Base-by-base conservation (phyloP, 352 stramenopile species). In the Saprolegnia parasitica region DNA sequence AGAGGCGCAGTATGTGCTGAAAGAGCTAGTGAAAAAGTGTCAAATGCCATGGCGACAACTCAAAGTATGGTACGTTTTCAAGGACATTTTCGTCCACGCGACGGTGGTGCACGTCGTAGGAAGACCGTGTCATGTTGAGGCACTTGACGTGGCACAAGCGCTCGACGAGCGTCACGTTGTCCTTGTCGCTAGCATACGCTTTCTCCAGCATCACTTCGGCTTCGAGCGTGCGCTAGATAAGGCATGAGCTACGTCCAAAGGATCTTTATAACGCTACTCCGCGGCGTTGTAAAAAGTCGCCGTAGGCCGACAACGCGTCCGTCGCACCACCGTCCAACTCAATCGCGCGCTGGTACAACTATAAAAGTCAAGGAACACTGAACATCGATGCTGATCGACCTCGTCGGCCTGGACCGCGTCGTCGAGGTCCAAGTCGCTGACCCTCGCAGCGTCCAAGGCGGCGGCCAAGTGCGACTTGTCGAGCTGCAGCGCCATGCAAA, bases 51-150 rank as follows among this genome's bases (percentile, higher is more conserved):
- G 29, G 29, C 29, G 29, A 35, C 29, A 5, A 5, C 29, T 6
- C 29, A 35, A 2, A 6, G 29, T 35, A 5, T 35, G 35, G 56
- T 35, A 65, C 57, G 26, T 8, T 32, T 52, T 67, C 58, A 10
- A 67, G 35, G 11, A 55, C 35, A 13, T 21, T 2, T 26, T 32
- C 23, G 20, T 67, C 58, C 11, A 21, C 16, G 21, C 37, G 37
- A 23, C 58, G 42, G 42, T 49, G 13, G 42, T 65, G 47, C 32
- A 65, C 50, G 40, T 65, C 56, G 40, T 65, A 65, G 35, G 18
- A 52, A 9, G 56, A 32, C 32, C 56, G 47, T 40, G 47, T 32
- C 58, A 67, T 67, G 40, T 56, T 49, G 23, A 55, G 23, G 20
- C 42, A 49, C 18, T 49, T 49, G 42, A n/a, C 42, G 18, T 49